Conservation (phyloP, 2,329 filamentous ascomycete genomes). For the Pseudocercospora cruenta region DNA sequence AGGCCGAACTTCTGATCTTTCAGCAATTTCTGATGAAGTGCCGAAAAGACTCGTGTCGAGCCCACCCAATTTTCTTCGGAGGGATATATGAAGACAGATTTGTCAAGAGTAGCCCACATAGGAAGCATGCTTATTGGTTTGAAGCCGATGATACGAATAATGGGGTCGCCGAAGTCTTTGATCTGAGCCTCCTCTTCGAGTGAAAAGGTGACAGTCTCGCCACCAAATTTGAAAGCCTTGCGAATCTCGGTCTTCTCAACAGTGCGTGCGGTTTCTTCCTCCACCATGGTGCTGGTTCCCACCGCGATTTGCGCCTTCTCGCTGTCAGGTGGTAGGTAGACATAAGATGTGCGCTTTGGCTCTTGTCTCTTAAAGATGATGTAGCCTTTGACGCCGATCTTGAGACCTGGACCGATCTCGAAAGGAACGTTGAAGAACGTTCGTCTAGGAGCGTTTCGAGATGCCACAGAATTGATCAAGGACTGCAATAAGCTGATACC, state of each 20-base stretch:
- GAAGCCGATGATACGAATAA: constrained; percentile 91
- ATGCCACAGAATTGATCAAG: constrained; percentile 84
- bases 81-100: constrained; percentile 90
- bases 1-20: constrained; percentile 79
- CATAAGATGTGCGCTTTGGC: constrained; percentile 79
- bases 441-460: constrained; percentile 82
- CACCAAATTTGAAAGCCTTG: constrained; percentile 95
- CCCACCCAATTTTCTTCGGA: constrained; percentile 88
- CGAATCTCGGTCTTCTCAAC: constrained; percentile 81
- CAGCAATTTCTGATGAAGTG: constrained; percentile 84
- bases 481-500: constrained; percentile 79
- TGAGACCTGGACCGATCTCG: constrained; percentile 81
- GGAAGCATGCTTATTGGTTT: constrained; percentile 76
- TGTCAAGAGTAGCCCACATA: constrained; percentile 82
- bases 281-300: constrained; percentile 72
- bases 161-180: constrained; percentile 77
- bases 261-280: constrained; percentile 74
- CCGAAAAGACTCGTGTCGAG: constrained; percentile 89
- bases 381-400: constrained; percentile 91
- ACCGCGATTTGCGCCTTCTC: constrained; percentile 80
- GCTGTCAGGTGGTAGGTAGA: constrained; percentile 74
- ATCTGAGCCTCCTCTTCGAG: constrained; percentile 80
- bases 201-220: constrained; percentile 83
- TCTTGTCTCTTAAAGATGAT: constrained; percentile 83
- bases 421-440: constrained; percentile 86